Base-by-base conservation (phyloP, 345 rosid species). In the Anastatica hierochuntica region DNA sequence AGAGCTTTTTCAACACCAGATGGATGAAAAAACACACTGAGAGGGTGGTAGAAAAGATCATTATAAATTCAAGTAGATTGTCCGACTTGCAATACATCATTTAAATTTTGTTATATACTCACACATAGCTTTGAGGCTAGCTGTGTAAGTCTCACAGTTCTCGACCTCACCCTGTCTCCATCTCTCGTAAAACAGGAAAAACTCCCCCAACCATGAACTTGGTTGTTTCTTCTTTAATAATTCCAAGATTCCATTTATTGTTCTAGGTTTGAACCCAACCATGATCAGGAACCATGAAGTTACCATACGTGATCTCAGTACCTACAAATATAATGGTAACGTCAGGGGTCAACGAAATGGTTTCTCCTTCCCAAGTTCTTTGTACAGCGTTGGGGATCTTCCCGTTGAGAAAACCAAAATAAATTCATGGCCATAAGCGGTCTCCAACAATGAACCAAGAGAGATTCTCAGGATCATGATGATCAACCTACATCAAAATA, bases 281-380 rank as follows among this genome's bases (percentile, higher is more conserved):
- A 71, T 79, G 74, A 74, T 92, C 98, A 4, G 88, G 98, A 35
- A 75, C 77, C 97, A 92, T 79, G 14, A 78, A 62, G 62, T 63
- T 72, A 29, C 98, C 98, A 70, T 79, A 88, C 0, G 98, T 92
- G 62, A 92, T 92, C 82, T 92, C 98, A 8, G 97, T 92, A 51
- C 98, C 98, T 51, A 92, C 98, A 39, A 97, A 92, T 95, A 85
- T 83, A 53, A 92, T 88, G 19, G 95, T 80, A 40, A 92, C 77
- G 58, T 92, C 98, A 6, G 98, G 98, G 17, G 95, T 88, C 64
- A 92, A 43, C 82, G n/a, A n/a, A 92, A 76, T 61, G 98, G 96
- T 43, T 79, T 90, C 74, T 87, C 83, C 30, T 81, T 80, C 75
- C 89, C 79, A 36, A 90, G 61, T 67, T 77, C 51, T 38, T 79